Conservation (phyloP, 768 basidiomycete genomes). For the Serendipita sp. region DNA sequence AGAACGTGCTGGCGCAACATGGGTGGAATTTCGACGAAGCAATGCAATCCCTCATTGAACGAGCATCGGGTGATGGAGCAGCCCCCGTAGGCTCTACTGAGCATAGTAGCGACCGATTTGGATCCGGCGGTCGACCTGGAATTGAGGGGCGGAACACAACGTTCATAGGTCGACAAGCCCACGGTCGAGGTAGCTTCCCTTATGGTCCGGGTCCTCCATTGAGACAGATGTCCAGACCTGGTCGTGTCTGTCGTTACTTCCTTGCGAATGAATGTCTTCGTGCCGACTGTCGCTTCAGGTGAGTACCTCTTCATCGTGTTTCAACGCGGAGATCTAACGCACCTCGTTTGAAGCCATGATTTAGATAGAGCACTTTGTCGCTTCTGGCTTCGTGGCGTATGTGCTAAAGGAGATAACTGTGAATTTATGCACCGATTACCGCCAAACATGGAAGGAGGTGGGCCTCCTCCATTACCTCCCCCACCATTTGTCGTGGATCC, state of each 20-base stretch:
- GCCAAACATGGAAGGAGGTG: conserved; percentile 49
- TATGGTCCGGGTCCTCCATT: conserved; percentile 5
- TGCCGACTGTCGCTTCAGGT: conserved; percentile 98
- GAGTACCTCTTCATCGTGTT: conserved; percentile 13
- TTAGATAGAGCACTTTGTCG: conserved; percentile 86
- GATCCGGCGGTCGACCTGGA: background rate
- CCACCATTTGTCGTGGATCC: conserved; percentile 10
- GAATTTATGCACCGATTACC: conserved; percentile 91
- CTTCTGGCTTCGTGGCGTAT: conserved; percentile 95
- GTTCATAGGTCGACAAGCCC: conserved; percentile 26
- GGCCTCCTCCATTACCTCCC: conserved; percentile 10
- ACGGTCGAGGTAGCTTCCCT: conserved; percentile 16
- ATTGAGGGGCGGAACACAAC: conserved; percentile 4
- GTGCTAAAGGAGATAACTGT: conserved; percentile 90
- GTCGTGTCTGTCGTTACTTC: conserved; percentile 85
- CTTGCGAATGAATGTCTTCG: conserved; percentile 89
- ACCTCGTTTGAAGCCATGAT: conserved; percentile 63
- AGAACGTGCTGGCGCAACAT: conserved; percentile 75
- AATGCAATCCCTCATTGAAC: conserved; percentile 87
- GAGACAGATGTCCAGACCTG: conserved; percentile 10
- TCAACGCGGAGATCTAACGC: background rate
- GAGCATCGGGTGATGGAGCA: conserved; percentile 19
- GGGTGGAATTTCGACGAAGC: conserved; percentile 92
- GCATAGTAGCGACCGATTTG: background rate
- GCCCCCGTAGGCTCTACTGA: background rate